Evolutionary conservation across 495 filamentous ascomycete species (phyloP).

Genomic region (Cairneyella variabilis): DNA sequence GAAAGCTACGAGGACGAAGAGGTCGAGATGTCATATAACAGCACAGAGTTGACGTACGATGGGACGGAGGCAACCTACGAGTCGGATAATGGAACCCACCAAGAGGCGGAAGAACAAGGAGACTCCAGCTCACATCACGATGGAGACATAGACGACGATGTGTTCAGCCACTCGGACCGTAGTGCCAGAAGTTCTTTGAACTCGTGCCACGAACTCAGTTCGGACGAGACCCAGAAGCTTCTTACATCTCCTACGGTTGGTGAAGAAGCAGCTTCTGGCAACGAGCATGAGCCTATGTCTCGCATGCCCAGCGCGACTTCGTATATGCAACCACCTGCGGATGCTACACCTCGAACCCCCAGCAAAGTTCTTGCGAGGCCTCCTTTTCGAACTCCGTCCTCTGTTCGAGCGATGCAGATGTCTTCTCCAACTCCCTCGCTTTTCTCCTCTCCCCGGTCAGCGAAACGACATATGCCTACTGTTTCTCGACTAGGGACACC

Average conservation of each 20-base stretch:
- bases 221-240: constrained; percentile 16
- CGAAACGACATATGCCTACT: constrained; percentile 39
- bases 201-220: constrained; percentile 15
- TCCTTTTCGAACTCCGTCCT: constrained; percentile 67
- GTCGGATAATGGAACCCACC: constrained; percentile 13
- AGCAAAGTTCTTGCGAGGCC: constrained; percentile 30
- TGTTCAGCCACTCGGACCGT: constrained; percentile 47
- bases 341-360: constrained; percentile 29
- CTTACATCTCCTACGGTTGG: constrained; percentile 21
- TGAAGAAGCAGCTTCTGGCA: constrained; percentile 19
- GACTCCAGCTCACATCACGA: constrained; percentile 38
- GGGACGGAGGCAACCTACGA: constrained; percentile 19
- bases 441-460: constrained; percentile 45
- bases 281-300: constrained; percentile 17
- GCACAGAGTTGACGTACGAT: constrained; percentile 20
- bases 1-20: constrained; percentile 24
- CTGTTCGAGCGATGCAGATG: constrained; percentile 77
- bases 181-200: constrained; percentile 36
- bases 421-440: constrained; percentile 54
- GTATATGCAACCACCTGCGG: constrained; percentile 13
- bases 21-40: constrained; percentile 24
- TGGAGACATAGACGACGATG: constrained; percentile 43
- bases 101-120: constrained; percentile 6
- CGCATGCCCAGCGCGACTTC: constrained; percentile 26
- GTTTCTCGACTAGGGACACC: constrained; percentile 44